A percentile compares a stretch with the other conserved stretches of the same genome.
Conservation (phyloP, 208 protist genomes). For the Herpetomonas muscarum region DNA sequence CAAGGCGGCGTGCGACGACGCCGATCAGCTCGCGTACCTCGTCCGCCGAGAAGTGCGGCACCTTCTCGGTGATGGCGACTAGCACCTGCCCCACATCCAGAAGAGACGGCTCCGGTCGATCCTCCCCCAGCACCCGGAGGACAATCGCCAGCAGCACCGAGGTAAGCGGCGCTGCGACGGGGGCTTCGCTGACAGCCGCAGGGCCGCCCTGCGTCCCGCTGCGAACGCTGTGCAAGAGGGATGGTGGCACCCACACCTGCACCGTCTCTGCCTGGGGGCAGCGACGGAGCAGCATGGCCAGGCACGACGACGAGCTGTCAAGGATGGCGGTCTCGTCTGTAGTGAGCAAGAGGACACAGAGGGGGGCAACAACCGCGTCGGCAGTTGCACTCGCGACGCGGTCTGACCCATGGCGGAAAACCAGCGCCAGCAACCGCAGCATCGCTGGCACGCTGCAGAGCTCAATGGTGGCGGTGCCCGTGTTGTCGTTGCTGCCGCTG, state of each 20-base stretch:
- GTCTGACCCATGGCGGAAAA: constrained; percentile 19
- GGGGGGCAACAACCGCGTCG: constrained; percentile 19
- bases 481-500: background rate
- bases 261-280: constrained; percentile 33
- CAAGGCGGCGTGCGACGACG: constrained; percentile 34
- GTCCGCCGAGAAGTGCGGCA: constrained; percentile 22
- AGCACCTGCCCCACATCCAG: constrained; percentile 45
- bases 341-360: constrained; percentile 45
- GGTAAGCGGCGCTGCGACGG: constrained; percentile 28
- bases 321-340: constrained; percentile 56
- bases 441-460: background rate
- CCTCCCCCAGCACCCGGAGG: constrained; percentile 23
- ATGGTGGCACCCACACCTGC: constrained; percentile 11
- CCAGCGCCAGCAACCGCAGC: constrained; percentile 7
- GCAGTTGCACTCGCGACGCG: constrained; percentile 20
- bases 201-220: background rate
- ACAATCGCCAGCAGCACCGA: constrained; percentile 40
- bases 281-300: constrained; percentile 41
- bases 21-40: constrained; percentile 32
- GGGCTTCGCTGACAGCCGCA: constrained; percentile 8
- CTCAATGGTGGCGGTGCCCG: background rate
- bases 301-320: constrained; percentile 32
- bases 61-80: constrained; percentile 32
- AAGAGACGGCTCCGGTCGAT: constrained; percentile 33
- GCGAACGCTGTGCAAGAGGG: background rate